Evolutionary conservation across 176 grass and related monocot species (phyloP), one percentile per base, ranked within the genome.

Genomic region (Triticum dicoccoides): DNA sequence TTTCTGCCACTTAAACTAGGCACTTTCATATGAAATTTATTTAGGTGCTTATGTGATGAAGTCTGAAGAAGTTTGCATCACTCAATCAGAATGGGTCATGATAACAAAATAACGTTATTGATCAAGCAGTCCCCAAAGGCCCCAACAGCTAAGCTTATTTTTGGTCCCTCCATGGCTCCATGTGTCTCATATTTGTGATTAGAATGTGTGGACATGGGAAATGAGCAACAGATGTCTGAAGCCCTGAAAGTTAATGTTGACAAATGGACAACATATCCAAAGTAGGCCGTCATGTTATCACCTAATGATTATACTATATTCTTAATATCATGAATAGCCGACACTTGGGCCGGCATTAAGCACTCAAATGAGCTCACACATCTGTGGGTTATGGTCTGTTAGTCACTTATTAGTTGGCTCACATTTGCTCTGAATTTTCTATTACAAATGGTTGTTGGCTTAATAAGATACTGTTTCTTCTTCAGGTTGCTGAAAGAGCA

Each of bases 401-500:
- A 74, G 23, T 51, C 25, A 27, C 62, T 73, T 35, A 9, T 73
- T 35, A 9, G 27, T 37, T 24, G 38, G n/a, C 9, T 62, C 11
- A 42, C 74, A 73, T 61, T 13, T 41, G 29, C n/a, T 65, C 61
- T 9, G 2, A n/a, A 4, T 49, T 86, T 76, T 86, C 18, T 27
- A 70, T 77, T 3, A 1, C 15, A 86, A 8, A 30, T 10, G 72
- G 72, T 62, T 32, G 8, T 69, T 63, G 18, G 63, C 38, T 52
- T 81, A 73, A 65, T 45, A 39, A 41, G 32, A 78, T 85, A 24
- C 9, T 64, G 17, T 45, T 27, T 32, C 87, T 27, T 32, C 87
- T 84, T 67, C 89, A 98, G 97, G 97, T 98, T 68, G 97, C 97
- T 37, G 97, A 98, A 86, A 91, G 94, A 45, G 92, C 97, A 21